phyloP scores from a whole-genome alignment of 352 stramenopile genomes.

The Pythium pyrilobum region DNA sequence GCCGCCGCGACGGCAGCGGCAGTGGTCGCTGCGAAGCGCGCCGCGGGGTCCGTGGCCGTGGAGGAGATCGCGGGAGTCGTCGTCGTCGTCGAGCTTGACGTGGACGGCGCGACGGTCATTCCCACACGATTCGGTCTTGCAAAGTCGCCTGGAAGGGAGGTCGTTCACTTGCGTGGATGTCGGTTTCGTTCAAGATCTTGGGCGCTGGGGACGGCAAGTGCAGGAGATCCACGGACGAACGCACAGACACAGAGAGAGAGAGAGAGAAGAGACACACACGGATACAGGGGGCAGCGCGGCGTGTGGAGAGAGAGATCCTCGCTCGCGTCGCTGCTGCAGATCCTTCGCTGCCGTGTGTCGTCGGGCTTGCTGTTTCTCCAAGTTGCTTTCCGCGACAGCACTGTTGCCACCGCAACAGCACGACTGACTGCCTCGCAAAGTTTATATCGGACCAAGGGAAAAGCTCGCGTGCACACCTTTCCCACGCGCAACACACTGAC shows the following conservation, averaged over 20 bases:
- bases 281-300: neutral
- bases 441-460: slow-evolving; percentile 1
- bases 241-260: neutral
- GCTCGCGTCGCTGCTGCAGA: neutral
- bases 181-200: no score
- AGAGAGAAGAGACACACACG: neutral
- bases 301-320: no score
- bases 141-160: neutral
- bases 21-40: no score
- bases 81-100: neutral
- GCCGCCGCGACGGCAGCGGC: no score
- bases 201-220: no score
- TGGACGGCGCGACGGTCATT: slow-evolving; percentile 1
- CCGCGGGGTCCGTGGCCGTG: neutral
- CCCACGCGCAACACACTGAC: slow-evolving; percentile 8
- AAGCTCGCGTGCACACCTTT: slow-evolving; percentile 15
- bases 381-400: slow-evolving; percentile 2
- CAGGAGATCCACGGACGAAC: neutral
- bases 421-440: slow-evolving; percentile 13
- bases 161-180: neutral
- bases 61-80: neutral
- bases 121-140: neutral
- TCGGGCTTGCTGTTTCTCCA: slow-evolving; percentile 8
- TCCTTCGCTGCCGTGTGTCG: neutral
- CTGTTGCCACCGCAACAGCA: slow-evolving; percentile 19